phyloP scores from a whole-genome alignment of 106 monocot species.

The Ottelia alismoides region DNA sequence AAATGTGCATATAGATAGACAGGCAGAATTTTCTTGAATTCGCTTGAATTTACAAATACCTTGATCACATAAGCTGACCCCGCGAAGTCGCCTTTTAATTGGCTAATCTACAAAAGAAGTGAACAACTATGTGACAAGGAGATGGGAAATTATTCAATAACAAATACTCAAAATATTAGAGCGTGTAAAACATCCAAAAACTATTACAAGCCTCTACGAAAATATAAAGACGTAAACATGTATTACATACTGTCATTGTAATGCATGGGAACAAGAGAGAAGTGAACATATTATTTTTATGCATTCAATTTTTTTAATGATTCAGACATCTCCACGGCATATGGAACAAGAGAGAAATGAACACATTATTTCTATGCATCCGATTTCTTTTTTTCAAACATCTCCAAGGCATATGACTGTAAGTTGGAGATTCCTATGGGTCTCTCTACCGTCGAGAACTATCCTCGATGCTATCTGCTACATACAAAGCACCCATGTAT shows the following conservation, averaged over 20 bases:
- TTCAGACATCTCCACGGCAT: no score
- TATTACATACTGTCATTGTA: no score
- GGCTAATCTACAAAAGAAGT: slow-evolving; percentile 68
- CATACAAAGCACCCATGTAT: no score
- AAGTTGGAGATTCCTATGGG: no score
- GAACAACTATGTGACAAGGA: slow-evolving; percentile 43
- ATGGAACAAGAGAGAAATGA: no score
- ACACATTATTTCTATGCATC: no score
- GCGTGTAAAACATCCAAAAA: slow-evolving; percentile 4
- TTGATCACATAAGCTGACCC: slow-evolving; percentile 56
- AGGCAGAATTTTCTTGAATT: no score
- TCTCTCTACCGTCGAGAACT: no score
- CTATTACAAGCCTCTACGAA: not conserved
- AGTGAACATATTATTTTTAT: not conserved
- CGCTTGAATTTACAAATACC: slow-evolving; percentile 31
- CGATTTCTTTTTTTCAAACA: no score
- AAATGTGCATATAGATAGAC: not conserved
- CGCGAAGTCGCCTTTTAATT: slow-evolving; percentile 36
- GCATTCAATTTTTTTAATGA: not conserved
- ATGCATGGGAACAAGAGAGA: not conserved
- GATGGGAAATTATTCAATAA: not conserved
- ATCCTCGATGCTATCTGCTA: no score
- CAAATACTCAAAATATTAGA: not conserved
- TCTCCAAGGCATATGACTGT: no score
- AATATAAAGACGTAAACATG: not conserved